Conservation (phyloP, 805 yeast species). For the Ogataea nakhonphanomensis region DNA sequence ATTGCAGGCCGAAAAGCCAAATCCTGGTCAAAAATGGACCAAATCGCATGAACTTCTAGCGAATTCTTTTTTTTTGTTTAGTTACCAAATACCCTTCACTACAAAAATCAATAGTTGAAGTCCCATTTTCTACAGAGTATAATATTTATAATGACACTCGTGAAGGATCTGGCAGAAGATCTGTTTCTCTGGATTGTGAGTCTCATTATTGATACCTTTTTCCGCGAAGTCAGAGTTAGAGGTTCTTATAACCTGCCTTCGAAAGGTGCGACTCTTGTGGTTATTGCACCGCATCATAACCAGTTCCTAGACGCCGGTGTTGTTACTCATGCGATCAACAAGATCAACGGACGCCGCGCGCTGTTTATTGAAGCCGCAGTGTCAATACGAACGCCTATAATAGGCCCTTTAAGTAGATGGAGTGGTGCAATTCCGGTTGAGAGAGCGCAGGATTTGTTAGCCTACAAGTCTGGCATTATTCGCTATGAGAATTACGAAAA, state of each 20-base stretch:
- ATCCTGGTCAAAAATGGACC: not conserved
- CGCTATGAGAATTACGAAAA: slow-evolving; percentile 40
- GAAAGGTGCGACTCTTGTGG: slow-evolving; percentile 83
- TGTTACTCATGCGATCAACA: slow-evolving; percentile 68
- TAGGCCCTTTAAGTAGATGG: slow-evolving; percentile 72
- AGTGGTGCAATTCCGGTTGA: slow-evolving; percentile 87
- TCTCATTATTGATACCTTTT: slow-evolving; percentile 51
- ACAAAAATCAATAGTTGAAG: not conserved
- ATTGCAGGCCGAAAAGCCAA: slow-evolving; percentile 1
- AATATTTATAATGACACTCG: slow-evolving; percentile 3
- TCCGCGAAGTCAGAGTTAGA: slow-evolving; percentile 83
- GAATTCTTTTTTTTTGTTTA: not conserved
- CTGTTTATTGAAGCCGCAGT: slow-evolving; percentile 83
- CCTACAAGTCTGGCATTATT: slow-evolving; percentile 58
- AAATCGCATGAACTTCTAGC: slow-evolving; percentile 5
- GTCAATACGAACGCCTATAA: slow-evolving; percentile 60
- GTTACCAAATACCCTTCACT: not conserved
- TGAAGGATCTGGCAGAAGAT: slow-evolving; percentile 20
- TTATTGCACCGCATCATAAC: slow-evolving; percentile 97
- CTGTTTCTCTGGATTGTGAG: slow-evolving; percentile 30
- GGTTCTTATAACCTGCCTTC: slow-evolving; percentile 73
- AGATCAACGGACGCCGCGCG: slow-evolving; percentile 62
- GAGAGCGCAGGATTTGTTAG: slow-evolving; percentile 82
- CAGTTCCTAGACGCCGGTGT: slow-evolving; percentile 72
- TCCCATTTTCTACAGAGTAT: not conserved